Evolutionary conservation across 305 asterid genomes (phyloP).

Genomic region (Fraxinus angustifolia): DNA sequence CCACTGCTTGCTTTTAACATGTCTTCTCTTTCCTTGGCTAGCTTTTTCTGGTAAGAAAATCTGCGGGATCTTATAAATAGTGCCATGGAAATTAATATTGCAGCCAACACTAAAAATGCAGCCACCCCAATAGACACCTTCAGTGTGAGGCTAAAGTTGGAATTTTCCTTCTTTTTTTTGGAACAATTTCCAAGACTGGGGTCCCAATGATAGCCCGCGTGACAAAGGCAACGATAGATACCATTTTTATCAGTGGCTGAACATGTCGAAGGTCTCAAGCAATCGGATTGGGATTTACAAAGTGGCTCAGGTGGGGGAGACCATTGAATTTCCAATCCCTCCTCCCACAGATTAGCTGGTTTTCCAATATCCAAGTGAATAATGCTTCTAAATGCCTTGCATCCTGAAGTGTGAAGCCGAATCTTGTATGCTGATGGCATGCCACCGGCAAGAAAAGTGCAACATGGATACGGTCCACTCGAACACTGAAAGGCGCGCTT

Average conservation of each 20-base stretch:
- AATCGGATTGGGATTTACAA: conserved; percentile 36
- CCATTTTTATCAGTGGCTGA: conserved; percentile 17
- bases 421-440: conserved; percentile 49
- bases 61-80: conserved; percentile 20
- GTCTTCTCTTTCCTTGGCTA: conserved; percentile 38
- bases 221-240: conserved; percentile 31
- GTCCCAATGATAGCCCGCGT: conserved; percentile 32
- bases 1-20: conserved; percentile 33
- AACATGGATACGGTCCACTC: conserved; percentile 34
- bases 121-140: conserved; percentile 30
- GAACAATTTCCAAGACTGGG: conserved; percentile 24
- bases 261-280: conserved; percentile 35
- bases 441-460: conserved; percentile 48
- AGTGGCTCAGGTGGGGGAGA: conserved; percentile 41
- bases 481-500: conserved; percentile 36
- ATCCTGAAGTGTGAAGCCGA: conserved; percentile 41
- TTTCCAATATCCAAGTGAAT: conserved; percentile 34
- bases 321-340: conserved; percentile 48
- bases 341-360: conserved; percentile 42
- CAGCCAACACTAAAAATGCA: conserved; percentile 13
- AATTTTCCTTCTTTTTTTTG: conserved; percentile 14
- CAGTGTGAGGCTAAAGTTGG: conserved; percentile 17
- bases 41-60: conserved; percentile 25
- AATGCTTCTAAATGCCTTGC: conserved; percentile 44
- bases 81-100: conserved; percentile 19